A percentile compares a stretch with the other conserved stretches of the same genome.
Evolutionary conservation across 257 asterid species (phyloP).

Genomic region (Rubia yunnanensis): DNA sequence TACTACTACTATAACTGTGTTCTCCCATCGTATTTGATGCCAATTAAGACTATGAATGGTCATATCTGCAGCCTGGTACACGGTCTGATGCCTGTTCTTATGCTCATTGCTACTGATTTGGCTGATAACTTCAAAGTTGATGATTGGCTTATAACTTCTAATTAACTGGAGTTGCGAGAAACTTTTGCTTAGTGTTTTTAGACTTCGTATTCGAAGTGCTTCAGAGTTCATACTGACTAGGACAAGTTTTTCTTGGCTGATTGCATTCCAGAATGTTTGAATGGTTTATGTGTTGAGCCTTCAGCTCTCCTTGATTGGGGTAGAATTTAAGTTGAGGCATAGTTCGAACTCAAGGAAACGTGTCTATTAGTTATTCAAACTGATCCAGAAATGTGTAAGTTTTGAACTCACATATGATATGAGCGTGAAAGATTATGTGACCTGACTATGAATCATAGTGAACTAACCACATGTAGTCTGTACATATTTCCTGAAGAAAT

Average conservation of each 20-base stretch:
- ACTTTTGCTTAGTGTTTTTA: not conserved
- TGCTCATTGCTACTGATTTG: not conserved
- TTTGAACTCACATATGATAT: not conserved
- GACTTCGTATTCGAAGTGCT: not conserved
- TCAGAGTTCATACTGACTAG: not conserved
- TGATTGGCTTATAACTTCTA: not conserved
- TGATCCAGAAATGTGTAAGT: constrained; percentile 2
- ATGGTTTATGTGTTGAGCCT: not conserved
- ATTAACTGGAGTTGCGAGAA: not conserved
- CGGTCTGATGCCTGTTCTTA: not conserved
- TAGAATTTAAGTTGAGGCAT: not conserved
- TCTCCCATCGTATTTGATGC: not conserved
- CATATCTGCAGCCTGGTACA: not conserved
- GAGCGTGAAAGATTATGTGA: constrained; percentile 3
- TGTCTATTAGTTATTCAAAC: not conserved
- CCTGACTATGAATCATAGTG: not conserved
- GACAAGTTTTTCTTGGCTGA: not conserved
- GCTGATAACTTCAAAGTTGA: not conserved
- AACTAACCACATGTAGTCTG: not conserved
- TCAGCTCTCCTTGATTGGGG: not conserved
- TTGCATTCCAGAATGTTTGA: not conserved
- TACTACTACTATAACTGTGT: not conserved
- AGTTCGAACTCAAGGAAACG: constrained; percentile 1
- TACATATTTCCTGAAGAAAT: not conserved
- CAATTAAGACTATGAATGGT: not conserved